phyloP scores from a whole-genome alignment of 257 asterid genomes.

The Ehretia macrophylla region DNA sequence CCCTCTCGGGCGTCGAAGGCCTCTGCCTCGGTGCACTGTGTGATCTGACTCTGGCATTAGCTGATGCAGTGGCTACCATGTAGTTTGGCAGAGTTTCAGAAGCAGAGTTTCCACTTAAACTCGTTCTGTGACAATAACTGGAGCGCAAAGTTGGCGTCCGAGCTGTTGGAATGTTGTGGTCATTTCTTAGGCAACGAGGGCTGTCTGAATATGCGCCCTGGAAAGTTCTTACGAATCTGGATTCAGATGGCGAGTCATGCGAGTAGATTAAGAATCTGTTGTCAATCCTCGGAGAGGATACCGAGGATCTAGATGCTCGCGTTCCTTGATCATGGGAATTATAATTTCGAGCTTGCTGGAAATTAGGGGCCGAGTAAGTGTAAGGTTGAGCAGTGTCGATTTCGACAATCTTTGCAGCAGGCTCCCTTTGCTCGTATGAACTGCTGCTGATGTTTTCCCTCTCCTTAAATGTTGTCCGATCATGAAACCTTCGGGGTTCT shows the following conservation, averaged over 20 bases:
- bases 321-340: slow-evolving; percentile 15
- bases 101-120: slow-evolving; percentile 27
- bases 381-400: slow-evolving; percentile 39
- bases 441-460: slow-evolving; percentile 18
- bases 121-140: slow-evolving; percentile 23
- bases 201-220: slow-evolving; percentile 26
- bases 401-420: slow-evolving; percentile 38
- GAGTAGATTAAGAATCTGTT: slow-evolving; percentile 18
- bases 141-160: slow-evolving; percentile 38
- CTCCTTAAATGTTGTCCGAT: slow-evolving; percentile 11
- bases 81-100: slow-evolving; percentile 44
- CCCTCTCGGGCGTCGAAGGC: slow-evolving; percentile 46
- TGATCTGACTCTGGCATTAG: slow-evolving; percentile 64
- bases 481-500: slow-evolving; percentile 1
- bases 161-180: slow-evolving; percentile 19
- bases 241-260: slow-evolving; percentile 34
- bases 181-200: slow-evolving; percentile 28
- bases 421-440: slow-evolving; percentile 34
- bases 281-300: slow-evolving; percentile 26
- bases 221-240: slow-evolving; percentile 24
- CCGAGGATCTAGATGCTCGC: slow-evolving; percentile 10
- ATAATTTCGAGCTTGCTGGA: slow-evolving; percentile 15
- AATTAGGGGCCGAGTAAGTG: slow-evolving; percentile 18
- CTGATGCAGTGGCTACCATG: slow-evolving; percentile 77
- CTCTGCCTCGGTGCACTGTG: slow-evolving; percentile 59